Conservation (phyloP, 352 stramenopile genomes). For the Phytophthora megakarya region DNA sequence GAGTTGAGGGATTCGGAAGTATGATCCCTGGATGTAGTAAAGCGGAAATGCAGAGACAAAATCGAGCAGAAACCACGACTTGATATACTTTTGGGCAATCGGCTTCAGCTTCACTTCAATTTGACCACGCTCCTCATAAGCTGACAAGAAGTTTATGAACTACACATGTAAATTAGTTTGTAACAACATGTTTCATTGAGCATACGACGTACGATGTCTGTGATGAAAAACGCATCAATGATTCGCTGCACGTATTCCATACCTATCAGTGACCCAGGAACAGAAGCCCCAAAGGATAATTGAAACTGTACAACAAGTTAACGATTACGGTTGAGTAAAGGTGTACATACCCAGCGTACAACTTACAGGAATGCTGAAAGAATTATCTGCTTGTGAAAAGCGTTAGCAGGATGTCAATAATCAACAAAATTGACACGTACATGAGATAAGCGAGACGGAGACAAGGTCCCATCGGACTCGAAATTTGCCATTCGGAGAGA, state of each 20-base stretch:
- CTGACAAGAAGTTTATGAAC: slow-evolving; percentile 76
- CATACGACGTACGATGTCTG: slow-evolving; percentile 61
- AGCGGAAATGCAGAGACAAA: slow-evolving; percentile 78
- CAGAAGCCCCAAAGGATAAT: slow-evolving; percentile 54
- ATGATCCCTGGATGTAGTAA: slow-evolving; percentile 66
- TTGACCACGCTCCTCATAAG: slow-evolving; percentile 61
- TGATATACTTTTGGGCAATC: slow-evolving; percentile 66
- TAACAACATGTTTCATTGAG: not conserved
- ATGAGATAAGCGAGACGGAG: slow-evolving; percentile 73
- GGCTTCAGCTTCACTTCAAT: slow-evolving; percentile 52
- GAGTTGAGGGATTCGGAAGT: slow-evolving; percentile 67
- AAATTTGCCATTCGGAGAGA: slow-evolving; percentile 79
- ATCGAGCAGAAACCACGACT: slow-evolving; percentile 77
- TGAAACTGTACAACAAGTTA: slow-evolving; percentile 54
- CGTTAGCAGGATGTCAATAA: not conserved
- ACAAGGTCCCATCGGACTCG: slow-evolving; percentile 77
- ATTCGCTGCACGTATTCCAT: slow-evolving; percentile 62
- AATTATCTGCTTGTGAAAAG: slow-evolving; percentile 57
- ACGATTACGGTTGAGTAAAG: not conserved
- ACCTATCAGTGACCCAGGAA: slow-evolving; percentile 19
- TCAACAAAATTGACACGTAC: slow-evolving; percentile 33
- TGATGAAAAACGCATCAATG: slow-evolving; percentile 75
- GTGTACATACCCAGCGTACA: not conserved
- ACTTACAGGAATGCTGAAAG: slow-evolving; percentile 74
- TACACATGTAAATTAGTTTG: slow-evolving; percentile 13